Conservation (phyloP, 495 filamentous ascomycete genomes). For the Melanomma pulvis-pyrius region DNA sequence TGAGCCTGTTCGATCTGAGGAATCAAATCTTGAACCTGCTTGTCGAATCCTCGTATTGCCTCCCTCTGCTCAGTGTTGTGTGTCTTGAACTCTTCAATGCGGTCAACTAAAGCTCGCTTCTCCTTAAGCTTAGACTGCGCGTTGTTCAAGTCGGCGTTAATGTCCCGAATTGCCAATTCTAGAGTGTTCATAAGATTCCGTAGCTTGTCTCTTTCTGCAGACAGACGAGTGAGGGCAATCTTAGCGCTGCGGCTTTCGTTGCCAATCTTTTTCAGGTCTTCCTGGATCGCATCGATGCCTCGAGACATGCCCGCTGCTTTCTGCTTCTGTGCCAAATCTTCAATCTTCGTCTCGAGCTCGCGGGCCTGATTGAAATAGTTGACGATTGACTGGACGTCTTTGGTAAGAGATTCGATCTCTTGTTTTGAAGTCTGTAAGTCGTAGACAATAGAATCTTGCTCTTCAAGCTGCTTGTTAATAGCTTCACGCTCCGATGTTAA, state of each 20-base stretch:
- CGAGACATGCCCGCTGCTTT: conserved; percentile 63
- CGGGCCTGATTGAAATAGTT: conserved; percentile 71
- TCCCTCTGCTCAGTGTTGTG: conserved; percentile 69
- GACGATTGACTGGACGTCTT: conserved; percentile 74
- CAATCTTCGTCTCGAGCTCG: conserved; percentile 68
- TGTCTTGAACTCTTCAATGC: conserved; percentile 72
- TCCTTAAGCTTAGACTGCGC: conserved; percentile 76
- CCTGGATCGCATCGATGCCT: conserved; percentile 81
- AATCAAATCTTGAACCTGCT: conserved; percentile 66
- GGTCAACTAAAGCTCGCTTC: conserved; percentile 65
- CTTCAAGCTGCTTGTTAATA: conserved; percentile 68
- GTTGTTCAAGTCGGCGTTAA: conserved; percentile 67
- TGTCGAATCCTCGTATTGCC: conserved; percentile 65
- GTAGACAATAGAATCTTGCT: conserved; percentile 69
- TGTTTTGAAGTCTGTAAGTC: conserved; percentile 65
- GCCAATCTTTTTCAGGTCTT: conserved; percentile 66
- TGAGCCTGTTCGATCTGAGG: conserved; percentile 76
- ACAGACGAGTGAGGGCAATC: conserved; percentile 63
- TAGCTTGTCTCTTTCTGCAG: conserved; percentile 69
- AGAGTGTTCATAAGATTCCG: conserved; percentile 65
- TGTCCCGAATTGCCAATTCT: conserved; percentile 72
- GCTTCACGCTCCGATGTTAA: conserved; percentile 58
- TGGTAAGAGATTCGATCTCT: conserved; percentile 74
- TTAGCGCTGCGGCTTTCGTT: conserved; percentile 68
- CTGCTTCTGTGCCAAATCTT: conserved; percentile 71